Evolutionary conservation across 257 asterid genomes (phyloP).

Genomic region (Fraxinus pennsylvanica): DNA sequence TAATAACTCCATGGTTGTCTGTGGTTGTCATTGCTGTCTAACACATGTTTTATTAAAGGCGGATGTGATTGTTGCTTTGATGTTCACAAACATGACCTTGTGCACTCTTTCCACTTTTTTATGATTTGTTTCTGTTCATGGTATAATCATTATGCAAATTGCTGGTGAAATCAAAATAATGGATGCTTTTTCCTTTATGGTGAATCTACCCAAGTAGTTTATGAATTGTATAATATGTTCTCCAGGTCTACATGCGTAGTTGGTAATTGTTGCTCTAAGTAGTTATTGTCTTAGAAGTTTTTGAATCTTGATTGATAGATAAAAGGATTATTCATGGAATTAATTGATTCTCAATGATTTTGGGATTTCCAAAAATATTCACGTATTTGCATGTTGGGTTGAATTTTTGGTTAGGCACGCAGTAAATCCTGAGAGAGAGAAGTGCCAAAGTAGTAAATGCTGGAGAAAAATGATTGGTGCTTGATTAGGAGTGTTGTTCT

Average conservation of each 20-base stretch:
- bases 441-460: background rate
- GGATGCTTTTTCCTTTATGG: background rate
- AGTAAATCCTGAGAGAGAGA: background rate
- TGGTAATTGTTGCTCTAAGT: background rate
- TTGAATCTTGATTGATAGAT: background rate
- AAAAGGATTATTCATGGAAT: background rate
- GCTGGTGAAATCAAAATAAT: background rate
- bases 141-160: background rate
- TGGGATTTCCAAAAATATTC: background rate
- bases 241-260: background rate
- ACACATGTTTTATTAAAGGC: background rate
- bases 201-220: background rate
- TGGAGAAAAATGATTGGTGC: background rate
- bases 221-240: background rate
- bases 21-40: background rate
- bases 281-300: background rate
- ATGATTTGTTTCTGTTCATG: conserved; percentile 13
- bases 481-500: background rate
- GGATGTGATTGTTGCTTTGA: background rate
- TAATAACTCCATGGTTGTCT: background rate
- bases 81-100: background rate
- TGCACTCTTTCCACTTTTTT: background rate
- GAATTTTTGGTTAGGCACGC: background rate
- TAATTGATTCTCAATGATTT: background rate
- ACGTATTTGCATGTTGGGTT: background rate